Conservation (phyloP, 2,329 filamentous ascomycete genomes). For the Fusarium sp. region DNA sequence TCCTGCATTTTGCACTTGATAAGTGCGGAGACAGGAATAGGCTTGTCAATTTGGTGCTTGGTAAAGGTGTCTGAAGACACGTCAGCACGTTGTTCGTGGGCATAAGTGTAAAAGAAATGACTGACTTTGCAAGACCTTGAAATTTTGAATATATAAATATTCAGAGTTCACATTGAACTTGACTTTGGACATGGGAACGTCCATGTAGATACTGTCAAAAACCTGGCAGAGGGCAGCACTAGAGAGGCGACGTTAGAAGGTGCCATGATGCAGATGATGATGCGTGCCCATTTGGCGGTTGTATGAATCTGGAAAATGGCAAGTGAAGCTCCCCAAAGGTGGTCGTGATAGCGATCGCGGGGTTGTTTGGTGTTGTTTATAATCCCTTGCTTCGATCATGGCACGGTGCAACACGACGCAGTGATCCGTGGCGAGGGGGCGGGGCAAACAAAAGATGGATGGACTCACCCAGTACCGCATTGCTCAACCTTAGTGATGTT, state of each 20-base stretch:
- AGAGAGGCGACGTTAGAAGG: constrained; percentile 36
- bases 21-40: constrained; percentile 86
- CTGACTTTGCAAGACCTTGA: constrained; percentile 96
- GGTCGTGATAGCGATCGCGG: constrained; percentile 18
- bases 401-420: constrained; percentile 29
- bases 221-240: constrained; percentile 97
- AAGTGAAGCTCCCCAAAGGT: not conserved
- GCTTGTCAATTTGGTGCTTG: constrained; percentile 88
- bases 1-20: constrained; percentile 99
- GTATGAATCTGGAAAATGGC: not conserved
- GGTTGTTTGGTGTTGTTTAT: constrained; percentile 20
- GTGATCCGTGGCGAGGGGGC: constrained; percentile 37
- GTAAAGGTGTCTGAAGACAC: constrained; percentile 74
- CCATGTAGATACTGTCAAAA: constrained; percentile 97
- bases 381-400: constrained; percentile 25
- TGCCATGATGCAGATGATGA: not conserved
- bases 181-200: constrained; percentile 93
- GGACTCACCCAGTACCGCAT: constrained; percentile 88
- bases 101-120: not conserved
- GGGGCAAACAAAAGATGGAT: constrained; percentile 48
- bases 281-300: not conserved
- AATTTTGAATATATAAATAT: constrained; percentile 98
- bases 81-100: constrained; percentile 2
- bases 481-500: constrained; percentile 99
- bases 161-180: constrained; percentile 99